Base-by-base conservation (phyloP, 805 yeast genomes). In the Ogataea paradorogensis region DNA sequence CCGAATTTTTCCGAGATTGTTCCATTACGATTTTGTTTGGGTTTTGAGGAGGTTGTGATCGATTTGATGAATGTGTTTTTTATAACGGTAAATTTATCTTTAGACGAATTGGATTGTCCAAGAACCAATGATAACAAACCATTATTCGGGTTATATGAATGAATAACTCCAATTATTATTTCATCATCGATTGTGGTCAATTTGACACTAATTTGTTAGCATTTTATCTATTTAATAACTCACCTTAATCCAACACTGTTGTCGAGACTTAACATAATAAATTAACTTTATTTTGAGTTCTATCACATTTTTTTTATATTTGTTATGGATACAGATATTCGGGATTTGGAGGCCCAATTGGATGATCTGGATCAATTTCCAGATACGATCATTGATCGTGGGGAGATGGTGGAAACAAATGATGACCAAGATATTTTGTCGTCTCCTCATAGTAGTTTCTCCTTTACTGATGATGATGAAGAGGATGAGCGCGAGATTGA, bases 111-210 rank as follows among this genome's bases (percentile, higher is more conserved):
- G 4, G 53, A 43, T 8, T 50, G 43, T 29, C 56, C 54, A 27
- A 51, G 55, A 38, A 70, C 52, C 1, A 74, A 58, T 5, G 63
- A 48, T 16, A 76, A 46, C n/a, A 77, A 57, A 28, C 71, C 69
- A 58, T 65, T 41, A 38, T 68, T 70, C 6, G 80, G 66, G 42
- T 77, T 74, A 56, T 74, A 81, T 8, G 88, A 72, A 56, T 78
- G 81, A 27, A 85, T 71, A 23, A 71, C 64, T 1, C 93, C 95
- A n/a, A 69, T 67, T 37, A 78, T 67, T 7, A 67, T 66, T 20
- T 71, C 69, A 52, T 82, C 87, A 32, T 78, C 63, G 6, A 73
- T 63, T 35, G 85, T 84, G 9, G 76, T 73, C 37, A 84, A 67
- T 53, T 70, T 76, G 42, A 85, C 84, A 51, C 79, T 72, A 26